phyloP scores from a whole-genome alignment of 305 asterid genomes.

The Plantago rigida region DNA sequence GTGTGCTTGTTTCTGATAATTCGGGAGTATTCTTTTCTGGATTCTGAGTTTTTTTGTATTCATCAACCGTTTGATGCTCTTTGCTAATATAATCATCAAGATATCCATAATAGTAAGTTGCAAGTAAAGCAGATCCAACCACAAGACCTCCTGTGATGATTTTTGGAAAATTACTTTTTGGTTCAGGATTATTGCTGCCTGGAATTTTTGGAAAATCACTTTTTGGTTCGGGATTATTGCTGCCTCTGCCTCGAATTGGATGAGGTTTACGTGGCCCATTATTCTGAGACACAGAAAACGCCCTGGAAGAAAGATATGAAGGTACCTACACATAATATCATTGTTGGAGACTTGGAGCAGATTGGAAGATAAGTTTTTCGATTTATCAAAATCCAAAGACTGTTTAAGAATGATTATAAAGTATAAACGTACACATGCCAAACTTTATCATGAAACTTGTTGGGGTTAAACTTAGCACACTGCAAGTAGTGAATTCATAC shows the following conservation, averaged over 20 bases:
- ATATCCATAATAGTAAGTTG: conserved; percentile 63
- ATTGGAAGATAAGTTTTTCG: conserved; percentile 1
- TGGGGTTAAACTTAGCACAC: not conserved
- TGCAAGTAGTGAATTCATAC: not conserved
- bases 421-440: not conserved
- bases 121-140: conserved; percentile 52
- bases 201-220: conserved; percentile 30
- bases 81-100: conserved; percentile 49
- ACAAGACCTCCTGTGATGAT: conserved; percentile 54
- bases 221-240: conserved; percentile 41
- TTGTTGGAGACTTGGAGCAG: conserved; percentile 21
- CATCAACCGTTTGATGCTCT: conserved; percentile 37
- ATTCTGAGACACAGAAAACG: conserved; percentile 42
- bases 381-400: conserved; percentile 8
- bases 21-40: conserved; percentile 23
- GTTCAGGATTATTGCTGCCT: conserved; percentile 34
- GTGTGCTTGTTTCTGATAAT: conserved; percentile 27
- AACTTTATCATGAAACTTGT: not conserved
- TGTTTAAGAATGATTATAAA: not conserved
- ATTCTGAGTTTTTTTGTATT: conserved; percentile 29
- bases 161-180: conserved; percentile 48
- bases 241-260: conserved; percentile 21
- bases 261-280: conserved; percentile 40
- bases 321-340: conserved; percentile 54
- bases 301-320: conserved; percentile 67